phyloP scores from a whole-genome alignment of 2,329 filamentous ascomycete genomes.

The Aspergillus brasiliensis region DNA sequence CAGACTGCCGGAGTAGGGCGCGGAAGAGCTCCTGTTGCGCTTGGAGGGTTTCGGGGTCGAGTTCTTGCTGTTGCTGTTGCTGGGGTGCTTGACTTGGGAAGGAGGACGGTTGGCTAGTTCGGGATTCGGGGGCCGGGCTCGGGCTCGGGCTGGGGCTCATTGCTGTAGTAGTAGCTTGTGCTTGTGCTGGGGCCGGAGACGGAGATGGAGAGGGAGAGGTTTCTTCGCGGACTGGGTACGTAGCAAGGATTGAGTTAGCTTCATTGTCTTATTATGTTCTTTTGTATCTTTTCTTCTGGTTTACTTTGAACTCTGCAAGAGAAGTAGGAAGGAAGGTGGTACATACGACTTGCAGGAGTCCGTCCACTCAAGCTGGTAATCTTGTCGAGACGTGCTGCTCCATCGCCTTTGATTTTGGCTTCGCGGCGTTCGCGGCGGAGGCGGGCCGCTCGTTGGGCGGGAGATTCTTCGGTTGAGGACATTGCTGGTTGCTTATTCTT shows the following conservation, averaged over 20 bases:
- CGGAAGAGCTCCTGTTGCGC: conserved; percentile 42
- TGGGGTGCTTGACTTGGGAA: conserved; percentile 13
- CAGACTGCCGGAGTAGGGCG: conserved; percentile 40
- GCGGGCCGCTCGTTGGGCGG: conserved; percentile 56
- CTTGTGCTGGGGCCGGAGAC: conserved; percentile 18
- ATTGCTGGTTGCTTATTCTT: conserved; percentile 23
- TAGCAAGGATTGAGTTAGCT: conserved; percentile 11
- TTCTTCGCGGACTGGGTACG: conserved; percentile 29
- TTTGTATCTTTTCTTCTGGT: background rate
- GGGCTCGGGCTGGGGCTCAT: too few species aligned
- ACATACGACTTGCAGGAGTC: conserved; percentile 43
- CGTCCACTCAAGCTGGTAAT: conserved; percentile 63
- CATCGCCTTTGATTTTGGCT: conserved; percentile 62
- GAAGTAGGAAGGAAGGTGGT: background rate
- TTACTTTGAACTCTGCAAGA: too few species aligned
- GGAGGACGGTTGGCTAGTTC: background rate
- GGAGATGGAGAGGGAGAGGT: conserved; percentile 32
- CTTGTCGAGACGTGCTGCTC: conserved; percentile 61
- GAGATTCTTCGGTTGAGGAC: conserved; percentile 47
- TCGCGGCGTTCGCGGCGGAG: conserved; percentile 64
- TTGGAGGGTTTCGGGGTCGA: conserved; percentile 15
- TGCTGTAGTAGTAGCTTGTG: conserved; percentile 12
- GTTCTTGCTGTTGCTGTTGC: conserved; percentile 9
- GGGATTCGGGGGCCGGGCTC: conserved; percentile 1
- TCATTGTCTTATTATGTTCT: background rate